Conservation (phyloP, 2,329 filamentous ascomycete species). For the Colletotrichum simmondsii region DNA sequence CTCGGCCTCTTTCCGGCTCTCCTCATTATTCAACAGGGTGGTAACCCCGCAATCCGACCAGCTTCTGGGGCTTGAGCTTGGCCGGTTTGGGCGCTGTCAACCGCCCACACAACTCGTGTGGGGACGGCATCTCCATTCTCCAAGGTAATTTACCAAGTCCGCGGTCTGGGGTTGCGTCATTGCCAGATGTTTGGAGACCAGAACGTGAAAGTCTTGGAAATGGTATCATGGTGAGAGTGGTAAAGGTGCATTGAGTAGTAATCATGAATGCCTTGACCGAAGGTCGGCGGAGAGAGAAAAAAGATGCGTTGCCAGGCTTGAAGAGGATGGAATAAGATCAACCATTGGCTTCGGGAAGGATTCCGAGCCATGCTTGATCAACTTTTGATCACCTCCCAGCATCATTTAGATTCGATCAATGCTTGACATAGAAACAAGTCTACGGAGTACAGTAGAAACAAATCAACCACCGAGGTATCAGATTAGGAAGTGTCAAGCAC, state of each 20-base stretch:
- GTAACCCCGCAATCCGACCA: constrained; percentile 18
- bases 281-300: neutral
- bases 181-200: neutral
- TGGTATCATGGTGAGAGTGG: neutral
- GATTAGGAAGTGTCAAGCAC: constrained; percentile 6
- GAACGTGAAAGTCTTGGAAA: neutral
- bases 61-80: neutral
- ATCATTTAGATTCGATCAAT: neutral
- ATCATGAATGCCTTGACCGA: neutral
- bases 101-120: constrained; percentile 11
- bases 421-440: neutral
- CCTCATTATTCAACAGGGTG: constrained; percentile 11
- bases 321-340: neutral
- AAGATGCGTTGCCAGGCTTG: neutral
- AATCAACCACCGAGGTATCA: neutral
- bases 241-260: neutral
- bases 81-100: constrained; percentile 8
- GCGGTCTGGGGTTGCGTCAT: constrained; percentile 9
- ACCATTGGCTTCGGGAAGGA: neutral
- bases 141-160: neutral
- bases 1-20: constrained; percentile 26
- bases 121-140: neutral
- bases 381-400: neutral
- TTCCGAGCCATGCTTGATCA: neutral
- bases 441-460: neutral